Percentiles rank a stretch among this genome's conserved stretches.
phyloP scores from a whole-genome alignment of 768 basidiomycete genomes.

The Galerina sulciceps region DNA sequence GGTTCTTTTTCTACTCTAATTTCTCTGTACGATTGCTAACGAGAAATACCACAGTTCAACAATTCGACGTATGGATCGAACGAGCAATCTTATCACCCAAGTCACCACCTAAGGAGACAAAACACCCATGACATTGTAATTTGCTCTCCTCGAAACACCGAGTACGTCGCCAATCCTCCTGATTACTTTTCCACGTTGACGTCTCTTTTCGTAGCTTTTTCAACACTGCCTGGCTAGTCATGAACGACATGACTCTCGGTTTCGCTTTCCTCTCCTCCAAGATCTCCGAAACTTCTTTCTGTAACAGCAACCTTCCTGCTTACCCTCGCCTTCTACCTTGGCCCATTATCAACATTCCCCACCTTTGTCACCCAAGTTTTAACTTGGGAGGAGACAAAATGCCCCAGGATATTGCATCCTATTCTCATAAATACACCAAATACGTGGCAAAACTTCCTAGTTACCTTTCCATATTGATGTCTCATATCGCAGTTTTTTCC shows the following conservation, averaged over 20 bases:
- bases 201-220: constrained; percentile 65
- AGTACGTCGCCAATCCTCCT: constrained; percentile 40
- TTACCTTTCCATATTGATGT: background rate
- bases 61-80: too few species aligned
- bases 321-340: too few species aligned
- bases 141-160: constrained; percentile 68
- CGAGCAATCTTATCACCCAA: constrained; percentile 49
- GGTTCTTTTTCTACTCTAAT: constrained; percentile 18
- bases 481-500: constrained; percentile 73
- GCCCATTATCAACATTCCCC: too few species aligned
- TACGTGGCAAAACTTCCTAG: constrained; percentile 29
- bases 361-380: too few species aligned
- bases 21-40: background rate
- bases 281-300: too few species aligned
- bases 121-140: constrained; percentile 38
- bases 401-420: constrained; percentile 37
- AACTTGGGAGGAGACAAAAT: constrained; percentile 47
- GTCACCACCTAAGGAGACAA: constrained; percentile 42
- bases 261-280: too few species aligned
- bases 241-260: too few species aligned
- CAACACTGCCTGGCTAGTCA: constrained; percentile 87
- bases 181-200: background rate
- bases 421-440: constrained; percentile 73
- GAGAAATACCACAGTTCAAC: too few species aligned
- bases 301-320: too few species aligned